Evolutionary conservation across 495 filamentous ascomycete genomes (phyloP).

Genomic region (Tuber borchii): DNA sequence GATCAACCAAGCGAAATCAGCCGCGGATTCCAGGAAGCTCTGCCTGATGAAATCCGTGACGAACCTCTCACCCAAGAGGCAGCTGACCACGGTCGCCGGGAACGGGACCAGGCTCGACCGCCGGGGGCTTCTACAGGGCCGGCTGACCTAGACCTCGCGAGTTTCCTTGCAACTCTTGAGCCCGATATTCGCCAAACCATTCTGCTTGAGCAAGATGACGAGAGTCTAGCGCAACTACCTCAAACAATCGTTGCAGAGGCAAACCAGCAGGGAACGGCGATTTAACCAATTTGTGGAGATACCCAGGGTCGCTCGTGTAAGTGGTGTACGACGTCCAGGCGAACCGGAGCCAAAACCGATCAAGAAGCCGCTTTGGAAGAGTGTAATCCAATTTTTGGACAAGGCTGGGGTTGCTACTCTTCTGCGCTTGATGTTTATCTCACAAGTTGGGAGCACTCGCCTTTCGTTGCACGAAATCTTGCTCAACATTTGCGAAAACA

Average conservation of each 20-base stretch:
- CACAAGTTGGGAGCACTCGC: constrained; percentile 74
- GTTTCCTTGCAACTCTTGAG: constrained; percentile 84
- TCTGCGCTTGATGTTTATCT: constrained; percentile 92
- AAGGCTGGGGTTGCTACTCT: constrained; percentile 91
- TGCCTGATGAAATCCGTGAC: constrained; percentile 80
- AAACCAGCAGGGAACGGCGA: constrained; percentile 57
- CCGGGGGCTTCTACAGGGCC: constrained; percentile 53
- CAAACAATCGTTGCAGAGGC: constrained; percentile 80
- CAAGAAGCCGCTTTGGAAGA: constrained; percentile 67
- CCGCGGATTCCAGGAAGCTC: constrained; percentile 85
- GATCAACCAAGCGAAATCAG: constrained; percentile 82
- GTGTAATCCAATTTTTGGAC: constrained; percentile 91
- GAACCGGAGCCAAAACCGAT: constrained; percentile 43
- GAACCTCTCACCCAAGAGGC: constrained; percentile 86
- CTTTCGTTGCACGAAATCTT: constrained; percentile 77
- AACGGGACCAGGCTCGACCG: constrained; percentile 66
- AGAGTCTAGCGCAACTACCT: constrained; percentile 75
- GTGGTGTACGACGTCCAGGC: constrained; percentile 45
- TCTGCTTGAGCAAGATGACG: constrained; percentile 84
- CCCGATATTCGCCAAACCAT: constrained; percentile 77
- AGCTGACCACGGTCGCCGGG: constrained; percentile 77
- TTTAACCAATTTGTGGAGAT: constrained; percentile 57
- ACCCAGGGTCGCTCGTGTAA: constrained; percentile 47
- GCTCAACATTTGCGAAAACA: constrained; percentile 82
- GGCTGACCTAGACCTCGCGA: constrained; percentile 90